Evolutionary conservation across 345 rosid species (phyloP).

Genomic region (Populus davidiana): DNA sequence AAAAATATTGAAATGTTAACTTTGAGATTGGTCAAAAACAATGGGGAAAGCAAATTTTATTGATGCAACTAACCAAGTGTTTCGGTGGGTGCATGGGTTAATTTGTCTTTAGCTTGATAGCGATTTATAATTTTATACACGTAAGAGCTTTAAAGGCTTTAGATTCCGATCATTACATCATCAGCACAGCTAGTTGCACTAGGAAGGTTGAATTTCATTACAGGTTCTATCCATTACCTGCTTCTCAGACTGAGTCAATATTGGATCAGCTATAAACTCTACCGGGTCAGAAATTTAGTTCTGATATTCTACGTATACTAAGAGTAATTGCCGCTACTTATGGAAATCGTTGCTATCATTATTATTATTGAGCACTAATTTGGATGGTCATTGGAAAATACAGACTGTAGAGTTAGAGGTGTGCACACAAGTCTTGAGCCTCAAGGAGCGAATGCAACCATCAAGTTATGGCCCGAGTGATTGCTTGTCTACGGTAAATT

Average conservation of each 20-base stretch:
- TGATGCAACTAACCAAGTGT: background rate
- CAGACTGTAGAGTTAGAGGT: background rate
- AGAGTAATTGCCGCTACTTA: background rate
- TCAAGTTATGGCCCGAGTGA: background rate
- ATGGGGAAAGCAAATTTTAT: constrained; percentile 11
- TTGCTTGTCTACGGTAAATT: background rate
- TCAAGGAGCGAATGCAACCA: background rate
- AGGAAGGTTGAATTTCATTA: constrained; percentile 7
- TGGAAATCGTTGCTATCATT: background rate
- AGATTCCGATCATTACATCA: background rate
- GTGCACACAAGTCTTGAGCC: background rate
- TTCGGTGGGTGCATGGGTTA: constrained; percentile 17
- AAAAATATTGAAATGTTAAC: background rate
- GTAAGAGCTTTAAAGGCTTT: background rate
- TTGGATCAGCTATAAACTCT: background rate
- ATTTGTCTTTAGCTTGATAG: constrained; percentile 5
- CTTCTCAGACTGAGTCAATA: constrained; percentile 8
- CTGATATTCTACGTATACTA: background rate
- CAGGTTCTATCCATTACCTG: background rate
- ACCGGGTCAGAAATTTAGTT: background rate
- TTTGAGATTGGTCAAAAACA: constrained; percentile 14
- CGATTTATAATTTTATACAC: background rate
- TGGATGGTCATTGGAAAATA: background rate
- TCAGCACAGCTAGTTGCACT: background rate
- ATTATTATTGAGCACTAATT: background rate